Base-by-base conservation (phyloP, 352 stramenopile species). In the Sclerospora graminicola region DNA sequence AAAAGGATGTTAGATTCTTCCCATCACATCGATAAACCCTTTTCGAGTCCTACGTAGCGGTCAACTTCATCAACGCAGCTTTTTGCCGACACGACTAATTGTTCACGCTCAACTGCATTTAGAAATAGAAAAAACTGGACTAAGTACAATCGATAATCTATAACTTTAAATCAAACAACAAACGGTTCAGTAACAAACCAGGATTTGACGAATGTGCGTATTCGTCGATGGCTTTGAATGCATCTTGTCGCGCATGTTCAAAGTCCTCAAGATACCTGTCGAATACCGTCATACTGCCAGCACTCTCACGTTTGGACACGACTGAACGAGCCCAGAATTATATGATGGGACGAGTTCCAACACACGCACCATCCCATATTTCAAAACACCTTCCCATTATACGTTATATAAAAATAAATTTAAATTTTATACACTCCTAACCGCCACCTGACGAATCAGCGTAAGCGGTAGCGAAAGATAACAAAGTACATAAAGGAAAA, bases 51-150 rank as follows among this genome's bases (percentile, higher is more conserved):
- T 57, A 84, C 74, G 42, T 84, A 86, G 60, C 74, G 74, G 38
- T 86, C 74, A n/a, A 79, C 74, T 79, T 86, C 74, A 21, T 75
- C 70, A 14, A 84, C 58, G 26, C 54, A 59, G 28, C 33, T 66
- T 38, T 66, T 69, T 4, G 70, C 70, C 13, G 62, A 45, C 14
- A 79, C 59, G 2, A 68, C 59, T 4, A 78, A 45, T 23, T 81
- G 66, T 15, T 86, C 70, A 8, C 69, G 59, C 32, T 71, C 39
- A 8, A 16, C 46, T 60, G 28, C 16, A 1, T 27, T 20, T 29
- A 24, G 2, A 19, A 19, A 1, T 30, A 7, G 26, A 13, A 33
- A 33, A 13, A 33, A 4, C 9, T 4, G 14, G n/a, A 2, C 6
- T 30, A 24, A 9, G 4, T 3, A 41, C 30, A 29, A 38, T 32